phyloP scores from a whole-genome alignment of 805 yeast genomes.

The Starmerella asiatica region DNA sequence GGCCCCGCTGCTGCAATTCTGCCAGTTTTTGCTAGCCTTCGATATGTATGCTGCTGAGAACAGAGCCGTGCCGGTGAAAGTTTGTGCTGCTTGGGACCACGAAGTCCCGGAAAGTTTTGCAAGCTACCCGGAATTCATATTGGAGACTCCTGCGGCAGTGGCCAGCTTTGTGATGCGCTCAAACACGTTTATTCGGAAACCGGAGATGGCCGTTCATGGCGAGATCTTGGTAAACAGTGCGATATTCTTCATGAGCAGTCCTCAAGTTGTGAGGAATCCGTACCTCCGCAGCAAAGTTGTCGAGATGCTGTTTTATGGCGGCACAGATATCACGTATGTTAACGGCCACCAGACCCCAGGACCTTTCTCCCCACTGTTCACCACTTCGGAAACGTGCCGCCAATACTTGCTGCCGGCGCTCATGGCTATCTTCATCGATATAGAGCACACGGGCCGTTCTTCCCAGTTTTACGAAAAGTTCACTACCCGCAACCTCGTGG shows the following conservation, averaged over 20 bases:
- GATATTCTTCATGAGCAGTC: slow-evolving; percentile 60
- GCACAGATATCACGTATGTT: slow-evolving; percentile 36
- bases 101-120: slow-evolving; percentile 55
- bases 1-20: slow-evolving; percentile 57
- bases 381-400: slow-evolving; percentile 45
- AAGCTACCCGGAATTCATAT: slow-evolving; percentile 68
- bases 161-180: slow-evolving; percentile 37
- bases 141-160: slow-evolving; percentile 71
- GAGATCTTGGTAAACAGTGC: slow-evolving; percentile 51
- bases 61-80: not conserved
- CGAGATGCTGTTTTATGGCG: slow-evolving; percentile 66
- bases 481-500: slow-evolving; percentile 75
- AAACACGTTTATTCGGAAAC: slow-evolving; percentile 8
- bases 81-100: not conserved
- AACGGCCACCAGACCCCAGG: slow-evolving; percentile 35
- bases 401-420: slow-evolving; percentile 66
- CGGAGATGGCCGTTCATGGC: slow-evolving; percentile 15
- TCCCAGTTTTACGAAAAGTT: slow-evolving; percentile 94
- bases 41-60: slow-evolving; percentile 34
- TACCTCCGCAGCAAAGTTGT: slow-evolving; percentile 78
- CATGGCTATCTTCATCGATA: slow-evolving; percentile 81
- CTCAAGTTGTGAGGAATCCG: slow-evolving; percentile 63
- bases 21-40: slow-evolving; percentile 63
- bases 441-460: slow-evolving; percentile 90
- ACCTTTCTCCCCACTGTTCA: slow-evolving; percentile 53